A percentile compares a stretch with the other conserved stretches of the same genome.
Conservation (phyloP, 352 stramenopile species). For the Phytophthora aleatoria region DNA sequence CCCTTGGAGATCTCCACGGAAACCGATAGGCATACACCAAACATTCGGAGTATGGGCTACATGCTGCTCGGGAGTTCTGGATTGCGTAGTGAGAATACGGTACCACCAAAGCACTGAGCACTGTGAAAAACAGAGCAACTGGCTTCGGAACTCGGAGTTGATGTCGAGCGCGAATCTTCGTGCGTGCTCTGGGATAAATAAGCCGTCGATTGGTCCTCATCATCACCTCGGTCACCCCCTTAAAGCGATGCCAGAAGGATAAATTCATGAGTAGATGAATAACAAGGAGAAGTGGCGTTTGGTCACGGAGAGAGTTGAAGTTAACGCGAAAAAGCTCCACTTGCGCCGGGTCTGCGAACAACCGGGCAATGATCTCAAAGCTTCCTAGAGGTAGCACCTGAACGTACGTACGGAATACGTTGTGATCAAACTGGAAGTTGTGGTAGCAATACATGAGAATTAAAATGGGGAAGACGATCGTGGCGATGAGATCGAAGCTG, state of each 20-base stretch:
- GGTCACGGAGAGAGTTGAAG: slow-evolving; percentile 38
- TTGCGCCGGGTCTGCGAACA: slow-evolving; percentile 41
- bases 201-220: slow-evolving; percentile 26
- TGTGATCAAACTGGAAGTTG: slow-evolving; percentile 41
- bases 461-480: slow-evolving; percentile 40
- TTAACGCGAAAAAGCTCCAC: slow-evolving; percentile 36
- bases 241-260: slow-evolving; percentile 33
- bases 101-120: slow-evolving; percentile 13
- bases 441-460: slow-evolving; percentile 38
- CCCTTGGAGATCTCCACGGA: too few species aligned
- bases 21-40: too few species aligned
- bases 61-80: not conserved
- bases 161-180: slow-evolving; percentile 11
- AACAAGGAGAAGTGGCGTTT: slow-evolving; percentile 25
- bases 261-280: slow-evolving; percentile 38
- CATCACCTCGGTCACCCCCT: slow-evolving; percentile 18
- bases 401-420: slow-evolving; percentile 28
- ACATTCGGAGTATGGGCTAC: too few species aligned
- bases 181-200: slow-evolving; percentile 30
- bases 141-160: slow-evolving; percentile 28
- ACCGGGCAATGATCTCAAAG: slow-evolving; percentile 38
- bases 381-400: slow-evolving; percentile 19
- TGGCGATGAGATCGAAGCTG: slow-evolving; percentile 45
- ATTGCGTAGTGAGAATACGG: slow-evolving; percentile 6
- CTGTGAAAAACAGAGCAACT: slow-evolving; percentile 25